Conservation (phyloP, 257 asterid species). For the Solanum chmielewskii region DNA sequence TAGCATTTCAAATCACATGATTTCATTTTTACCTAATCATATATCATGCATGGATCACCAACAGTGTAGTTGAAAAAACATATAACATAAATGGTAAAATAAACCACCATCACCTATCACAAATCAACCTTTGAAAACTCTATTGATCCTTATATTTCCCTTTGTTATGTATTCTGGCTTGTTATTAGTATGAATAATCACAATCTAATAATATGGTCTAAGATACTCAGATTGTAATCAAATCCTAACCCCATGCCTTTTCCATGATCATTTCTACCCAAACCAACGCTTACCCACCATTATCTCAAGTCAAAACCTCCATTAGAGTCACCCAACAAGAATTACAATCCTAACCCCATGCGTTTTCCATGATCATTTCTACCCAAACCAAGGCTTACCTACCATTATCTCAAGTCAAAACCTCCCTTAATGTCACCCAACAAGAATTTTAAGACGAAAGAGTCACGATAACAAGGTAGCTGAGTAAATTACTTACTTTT, state of each 20-base stretch:
- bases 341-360: not conserved
- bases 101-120: too few species aligned
- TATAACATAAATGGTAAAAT: too few species aligned
- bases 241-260: not conserved
- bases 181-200: too few species aligned
- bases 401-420: not conserved
- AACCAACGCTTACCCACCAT: not conserved
- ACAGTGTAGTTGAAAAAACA: too few species aligned
- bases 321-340: not conserved
- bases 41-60: too few species aligned
- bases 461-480: not conserved
- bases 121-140: too few species aligned
- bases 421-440: not conserved
- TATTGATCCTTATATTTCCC: too few species aligned
- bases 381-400: not conserved
- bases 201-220: too few species aligned
- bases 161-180: too few species aligned
- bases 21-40: too few species aligned
- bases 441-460: not conserved
- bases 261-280: not conserved
- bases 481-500: not conserved
- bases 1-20: too few species aligned
- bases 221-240: not conserved
- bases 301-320: not conserved
- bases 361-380: not conserved